A percentile compares a stretch with the other conserved stretches of the same genome.
Conservation (phyloP, 306 rosid species). For the Dalbergia oliveri region DNA sequence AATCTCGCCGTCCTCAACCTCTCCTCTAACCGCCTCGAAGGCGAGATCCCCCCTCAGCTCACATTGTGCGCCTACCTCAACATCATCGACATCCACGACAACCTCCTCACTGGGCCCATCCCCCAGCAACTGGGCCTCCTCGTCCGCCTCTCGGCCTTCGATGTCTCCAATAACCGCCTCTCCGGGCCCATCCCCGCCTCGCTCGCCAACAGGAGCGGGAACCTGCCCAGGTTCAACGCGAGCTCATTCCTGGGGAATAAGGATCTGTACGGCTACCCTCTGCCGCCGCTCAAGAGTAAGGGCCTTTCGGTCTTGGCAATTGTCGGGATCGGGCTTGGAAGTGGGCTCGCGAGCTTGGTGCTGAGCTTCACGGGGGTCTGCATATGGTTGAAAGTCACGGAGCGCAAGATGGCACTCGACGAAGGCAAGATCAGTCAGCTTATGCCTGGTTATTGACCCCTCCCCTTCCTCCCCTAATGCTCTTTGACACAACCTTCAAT, state of each 20-base stretch:
- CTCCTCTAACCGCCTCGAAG: slow-evolving; percentile 72
- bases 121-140: slow-evolving; percentile 92
- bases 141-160: slow-evolving; percentile 79
- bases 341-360: slow-evolving; percentile 87
- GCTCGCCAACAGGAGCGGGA: slow-evolving; percentile 70
- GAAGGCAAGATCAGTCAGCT: slow-evolving; percentile 86
- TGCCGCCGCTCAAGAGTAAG: slow-evolving; percentile 65
- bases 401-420: slow-evolving; percentile 74
- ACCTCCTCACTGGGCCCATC: slow-evolving; percentile 74
- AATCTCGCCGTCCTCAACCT: slow-evolving; percentile 91
- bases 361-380: slow-evolving; percentile 93
- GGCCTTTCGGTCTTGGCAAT: slow-evolving; percentile 87
- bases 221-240: slow-evolving; percentile 77
- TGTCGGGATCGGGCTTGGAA: slow-evolving; percentile 95
- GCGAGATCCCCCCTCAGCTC: slow-evolving; percentile 84
- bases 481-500: slow-evolving; percentile 22
- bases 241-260: slow-evolving; percentile 77
- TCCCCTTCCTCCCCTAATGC: neutral
- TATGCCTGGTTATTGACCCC: slow-evolving; percentile 87
- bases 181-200: slow-evolving; percentile 84
- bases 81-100: slow-evolving; percentile 87
- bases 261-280: slow-evolving; percentile 93
- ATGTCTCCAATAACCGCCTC: slow-evolving; percentile 80
- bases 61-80: slow-evolving; percentile 92
- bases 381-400: slow-evolving; percentile 88